phyloP scores from a whole-genome alignment of 768 basidiomycete species.

The Pulveroboletus ravenelii region DNA sequence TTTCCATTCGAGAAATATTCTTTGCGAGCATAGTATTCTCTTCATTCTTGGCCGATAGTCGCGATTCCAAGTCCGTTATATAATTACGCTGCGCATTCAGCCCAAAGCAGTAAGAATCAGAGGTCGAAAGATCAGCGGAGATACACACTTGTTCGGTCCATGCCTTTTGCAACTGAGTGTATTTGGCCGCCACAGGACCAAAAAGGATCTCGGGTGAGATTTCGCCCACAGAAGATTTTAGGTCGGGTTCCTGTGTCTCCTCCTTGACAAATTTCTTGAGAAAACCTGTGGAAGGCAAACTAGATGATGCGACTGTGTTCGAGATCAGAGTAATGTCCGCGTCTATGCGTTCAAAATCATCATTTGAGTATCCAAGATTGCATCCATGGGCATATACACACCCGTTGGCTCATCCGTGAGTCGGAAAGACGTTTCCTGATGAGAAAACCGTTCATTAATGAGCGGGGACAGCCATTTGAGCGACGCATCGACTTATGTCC shows the following conservation, averaged over 20 bases:
- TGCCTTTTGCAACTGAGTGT: constrained; percentile 10
- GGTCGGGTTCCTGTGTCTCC: constrained; percentile 5
- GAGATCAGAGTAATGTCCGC: constrained; percentile 7
- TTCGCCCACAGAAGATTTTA: background rate
- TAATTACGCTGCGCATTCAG: constrained; percentile 14
- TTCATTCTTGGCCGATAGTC: constrained; percentile 14
- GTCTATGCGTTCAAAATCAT: constrained; percentile 8
- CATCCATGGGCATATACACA: constrained; percentile 19
- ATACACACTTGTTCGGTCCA: constrained; percentile 8
- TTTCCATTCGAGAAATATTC: constrained; percentile 12
- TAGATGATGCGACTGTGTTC: constrained; percentile 1
- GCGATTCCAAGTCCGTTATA: constrained; percentile 18
- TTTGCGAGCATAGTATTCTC: constrained; percentile 10
- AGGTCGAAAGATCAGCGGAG: background rate
- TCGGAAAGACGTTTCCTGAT: constrained; percentile 10
- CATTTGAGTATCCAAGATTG: background rate
- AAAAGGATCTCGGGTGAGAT: constrained; percentile 1
- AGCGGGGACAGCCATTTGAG: too few species aligned
- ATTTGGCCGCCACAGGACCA: background rate
- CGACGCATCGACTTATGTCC: too few species aligned
- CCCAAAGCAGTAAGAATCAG: background rate
- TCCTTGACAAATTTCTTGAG: constrained; percentile 3
- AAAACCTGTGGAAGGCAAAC: constrained; percentile 6
- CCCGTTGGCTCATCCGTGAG: constrained; percentile 14
- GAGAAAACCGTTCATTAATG: background rate